phyloP scores from a whole-genome alignment of 108 stramenopile species.

The Pseudonitzschia multistriata region DNA sequence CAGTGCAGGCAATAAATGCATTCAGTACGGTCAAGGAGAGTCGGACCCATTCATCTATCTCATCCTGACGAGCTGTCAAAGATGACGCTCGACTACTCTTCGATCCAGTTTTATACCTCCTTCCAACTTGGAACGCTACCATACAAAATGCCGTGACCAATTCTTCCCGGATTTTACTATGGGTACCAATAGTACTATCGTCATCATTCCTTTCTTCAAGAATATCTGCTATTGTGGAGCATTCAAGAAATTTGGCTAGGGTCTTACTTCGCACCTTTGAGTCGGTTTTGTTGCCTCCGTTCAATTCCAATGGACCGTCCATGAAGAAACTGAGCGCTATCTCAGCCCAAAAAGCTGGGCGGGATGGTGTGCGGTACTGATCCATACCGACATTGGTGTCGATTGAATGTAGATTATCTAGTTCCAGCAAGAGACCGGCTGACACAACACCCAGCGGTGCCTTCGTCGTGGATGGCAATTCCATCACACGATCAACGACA shows the following conservation, averaged over 20 bases:
- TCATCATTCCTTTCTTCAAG: constrained; percentile 18
- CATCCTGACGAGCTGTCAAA: constrained; percentile 17
- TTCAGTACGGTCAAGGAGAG: constrained; percentile 32
- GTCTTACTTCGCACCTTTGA: constrained; percentile 6
- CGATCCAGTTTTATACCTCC: constrained; percentile 23
- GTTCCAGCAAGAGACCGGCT: constrained; percentile 38
- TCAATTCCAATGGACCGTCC: constrained; percentile 50
- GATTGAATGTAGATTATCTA: not conserved
- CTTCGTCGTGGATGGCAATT: constrained; percentile 42
- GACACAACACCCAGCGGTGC: constrained; percentile 36
- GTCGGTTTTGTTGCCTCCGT: not conserved
- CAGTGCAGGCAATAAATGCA: constrained; percentile 34
- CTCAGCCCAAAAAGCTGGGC: constrained; percentile 57
- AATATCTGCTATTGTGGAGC: constrained; percentile 3
- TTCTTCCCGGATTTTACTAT: constrained; percentile 36
- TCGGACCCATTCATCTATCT: constrained; percentile 43
- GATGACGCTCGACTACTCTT: constrained; percentile 5
- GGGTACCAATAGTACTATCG: not conserved
- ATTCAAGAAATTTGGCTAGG: constrained; percentile 26
- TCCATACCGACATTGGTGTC: not conserved
- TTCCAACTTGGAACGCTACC: constrained; percentile 40
- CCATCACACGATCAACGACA: constrained; percentile 36
- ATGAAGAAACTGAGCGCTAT: constrained; percentile 63
- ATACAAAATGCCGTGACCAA: constrained; percentile 39
- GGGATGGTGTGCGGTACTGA: constrained; percentile 49